Base-by-base conservation (phyloP, 208 protist species). In the Acanthamoeba castellanii region DNA sequence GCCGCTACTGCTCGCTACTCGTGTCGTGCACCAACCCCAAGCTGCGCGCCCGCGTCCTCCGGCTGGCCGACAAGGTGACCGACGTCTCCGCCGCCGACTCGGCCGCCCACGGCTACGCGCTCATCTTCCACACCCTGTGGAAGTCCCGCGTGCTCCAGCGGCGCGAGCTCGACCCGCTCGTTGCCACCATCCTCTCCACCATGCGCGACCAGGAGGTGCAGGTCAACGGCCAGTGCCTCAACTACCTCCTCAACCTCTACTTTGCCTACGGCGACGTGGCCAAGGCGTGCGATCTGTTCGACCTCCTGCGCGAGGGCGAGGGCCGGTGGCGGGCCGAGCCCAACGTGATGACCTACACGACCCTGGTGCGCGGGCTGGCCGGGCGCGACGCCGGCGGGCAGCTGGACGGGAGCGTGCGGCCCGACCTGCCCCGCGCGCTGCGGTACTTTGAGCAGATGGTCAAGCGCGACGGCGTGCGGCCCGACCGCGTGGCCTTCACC, bases 261-360 rank as follows among this genome's bases (percentile, higher is more conserved):
- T 25, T 81, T 8, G 8, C 34, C 30, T 52, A 81, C 37, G 72
- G 72, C 37, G 20, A 81, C 20, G 72, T 47, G 30, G 72, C 14
- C 42, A 81, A 81, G 72, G 72, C 72, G 4, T 50, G 30, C 37
- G n/a, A 22, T 5, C 42, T 81, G 72, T 47, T 81, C 72, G 72
- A 81, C 72, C 72, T 81, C 34, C 72, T 81, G 30, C 72, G 72
- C 22, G 72, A 81, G 30, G 42, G 72, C 72, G 64, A 70, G 27
- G 64, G 64, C 64, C 27, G 27, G 27, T 81, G 72, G 72, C 6
- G 22, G 6, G 22, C 22, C 14, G 14, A 47, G 42, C 72, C 72
- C 30, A 50, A n/a, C 72, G 22, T 81, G 4, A 47, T 7, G 1
- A n/a, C 1, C 37, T 81, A 81, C 42, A 81, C 72, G 30, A 81